Percentiles rank a stretch among this genome's conserved stretches.
Conservation (phyloP, 179 eudicot species). For the Camellia oleifera region DNA sequence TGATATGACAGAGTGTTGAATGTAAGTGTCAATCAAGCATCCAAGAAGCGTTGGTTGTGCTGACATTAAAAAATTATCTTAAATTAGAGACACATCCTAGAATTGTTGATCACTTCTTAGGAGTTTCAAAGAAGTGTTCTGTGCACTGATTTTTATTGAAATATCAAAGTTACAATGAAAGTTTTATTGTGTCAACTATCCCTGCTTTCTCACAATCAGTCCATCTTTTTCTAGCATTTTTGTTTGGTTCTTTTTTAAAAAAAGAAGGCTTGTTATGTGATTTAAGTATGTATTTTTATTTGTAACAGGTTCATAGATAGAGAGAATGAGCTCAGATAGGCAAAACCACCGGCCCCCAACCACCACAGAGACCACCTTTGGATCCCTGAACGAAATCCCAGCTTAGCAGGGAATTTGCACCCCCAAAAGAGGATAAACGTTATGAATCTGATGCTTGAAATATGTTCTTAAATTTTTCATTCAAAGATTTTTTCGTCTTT, state of each 20-base stretch:
- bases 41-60: background rate
- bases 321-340: slow-evolving; percentile 89
- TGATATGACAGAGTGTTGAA: background rate
- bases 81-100: background rate
- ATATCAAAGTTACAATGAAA: background rate
- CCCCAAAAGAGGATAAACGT: slow-evolving; percentile 76
- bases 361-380: slow-evolving; percentile 67
- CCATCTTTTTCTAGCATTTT: background rate
- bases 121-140: background rate
- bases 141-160: background rate
- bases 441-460: slow-evolving; percentile 45
- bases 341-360: slow-evolving; percentile 80
- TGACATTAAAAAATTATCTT: background rate
- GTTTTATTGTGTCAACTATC: background rate
- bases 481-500: background rate
- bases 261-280: background rate
- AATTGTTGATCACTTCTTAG: background rate
- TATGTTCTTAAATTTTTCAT: background rate
- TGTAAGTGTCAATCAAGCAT: background rate
- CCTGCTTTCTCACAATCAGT: background rate
- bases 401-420: slow-evolving; percentile 74
- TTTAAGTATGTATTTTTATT: background rate
- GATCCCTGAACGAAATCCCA: slow-evolving; percentile 96
- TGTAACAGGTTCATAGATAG: slow-evolving; percentile 75
- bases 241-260: background rate